These are phyloP conservation scores for Globisporangium rhizosaccharum DNA, from an alignment of 352 stramenopile species.

Conservation along the genomic window DNA sequence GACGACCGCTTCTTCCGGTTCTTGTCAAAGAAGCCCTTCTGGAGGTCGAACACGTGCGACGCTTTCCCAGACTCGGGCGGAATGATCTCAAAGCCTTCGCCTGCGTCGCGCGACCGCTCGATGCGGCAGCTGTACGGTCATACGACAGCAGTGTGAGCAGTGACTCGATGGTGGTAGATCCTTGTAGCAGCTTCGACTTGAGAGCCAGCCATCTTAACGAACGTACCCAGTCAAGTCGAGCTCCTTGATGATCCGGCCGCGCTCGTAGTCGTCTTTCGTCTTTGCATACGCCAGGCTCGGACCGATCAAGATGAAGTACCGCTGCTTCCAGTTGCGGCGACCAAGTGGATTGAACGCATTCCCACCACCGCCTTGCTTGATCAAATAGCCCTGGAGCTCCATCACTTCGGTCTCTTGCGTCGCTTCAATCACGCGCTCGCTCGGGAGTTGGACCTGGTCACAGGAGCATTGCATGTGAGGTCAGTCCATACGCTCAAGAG, in stretches of 20 bases:
- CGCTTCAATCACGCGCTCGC: conserved; percentile 76
- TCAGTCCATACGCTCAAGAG: background rate
- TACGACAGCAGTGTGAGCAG: background rate
- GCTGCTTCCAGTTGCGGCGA: conserved; percentile 86
- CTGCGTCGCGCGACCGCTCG: conserved; percentile 65
- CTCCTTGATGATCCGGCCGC: conserved; percentile 83
- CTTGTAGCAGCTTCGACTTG: background rate
- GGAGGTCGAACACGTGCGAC: conserved; percentile 67
- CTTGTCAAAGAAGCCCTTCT: conserved; percentile 75
- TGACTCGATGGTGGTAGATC: background rate
- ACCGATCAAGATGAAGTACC: conserved; percentile 81
- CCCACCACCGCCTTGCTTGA: conserved; percentile 81
- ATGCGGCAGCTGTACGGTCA: conserved; percentile 43
- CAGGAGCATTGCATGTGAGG: too few species aligned
- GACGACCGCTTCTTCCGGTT: conserved; percentile 76
- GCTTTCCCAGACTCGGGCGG: conserved; percentile 42
- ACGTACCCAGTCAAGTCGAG: conserved; percentile 68
- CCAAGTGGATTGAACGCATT: conserved; percentile 73
- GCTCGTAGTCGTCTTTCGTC: conserved; percentile 86
- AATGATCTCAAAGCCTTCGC: conserved; percentile 82
- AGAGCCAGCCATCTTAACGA: conserved; percentile 2
- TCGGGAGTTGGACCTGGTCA: conserved; percentile 56
- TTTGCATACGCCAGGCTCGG: conserved; percentile 74
- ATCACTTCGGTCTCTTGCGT: conserved; percentile 58
- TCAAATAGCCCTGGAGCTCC: conserved; percentile 77